phyloP scores from a whole-genome alignment of 306 rosid species.

The Medicago ruthenica region DNA sequence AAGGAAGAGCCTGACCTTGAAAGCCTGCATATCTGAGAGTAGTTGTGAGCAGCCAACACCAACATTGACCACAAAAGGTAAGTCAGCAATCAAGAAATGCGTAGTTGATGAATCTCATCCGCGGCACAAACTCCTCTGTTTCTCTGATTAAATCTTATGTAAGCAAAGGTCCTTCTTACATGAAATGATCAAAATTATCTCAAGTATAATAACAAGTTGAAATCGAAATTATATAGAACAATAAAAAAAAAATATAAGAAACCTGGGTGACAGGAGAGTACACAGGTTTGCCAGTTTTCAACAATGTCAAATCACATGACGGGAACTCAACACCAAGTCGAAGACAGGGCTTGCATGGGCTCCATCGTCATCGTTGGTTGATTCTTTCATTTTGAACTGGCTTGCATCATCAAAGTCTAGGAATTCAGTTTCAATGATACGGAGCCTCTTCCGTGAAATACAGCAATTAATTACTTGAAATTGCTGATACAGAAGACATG shows the following conservation, averaged over 20 bases:
- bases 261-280: conserved; percentile 96
- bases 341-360: conserved; percentile 61
- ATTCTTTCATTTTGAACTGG: conserved; percentile 58
- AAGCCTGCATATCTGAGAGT: conserved; percentile 99
- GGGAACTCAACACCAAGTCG: conserved; percentile 80
- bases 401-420: conserved; percentile 74
- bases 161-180: conserved; percentile 95
- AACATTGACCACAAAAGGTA: conserved; percentile 72
- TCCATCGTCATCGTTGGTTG: conserved; percentile 32
- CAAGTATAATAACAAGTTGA: conserved; percentile 32
- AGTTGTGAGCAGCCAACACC: conserved; percentile 99
- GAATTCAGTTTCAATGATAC: conserved; percentile 68
- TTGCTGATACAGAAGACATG: conserved; percentile 84
- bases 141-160: conserved; percentile 96
- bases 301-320: conserved; percentile 67
- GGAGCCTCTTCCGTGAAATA: conserved; percentile 82
- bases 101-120: conserved; percentile 46
- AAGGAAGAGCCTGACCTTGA: conserved; percentile 70
- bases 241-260: conserved; percentile 39
- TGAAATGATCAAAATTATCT: conserved; percentile 40
- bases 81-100: conserved; percentile 51
- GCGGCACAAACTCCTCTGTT: conserved; percentile 95
- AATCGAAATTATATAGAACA: conserved; percentile 34
- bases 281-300: conserved; percentile 95
- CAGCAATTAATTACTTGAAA: conserved; percentile 95